Percentiles rank a stretch among this genome's conserved stretches.
These are phyloP conservation scores for Nematocida sp. DNA, from an alignment of 371 early-diverging fungal genomes.

Conservation along the genomic window DNA sequence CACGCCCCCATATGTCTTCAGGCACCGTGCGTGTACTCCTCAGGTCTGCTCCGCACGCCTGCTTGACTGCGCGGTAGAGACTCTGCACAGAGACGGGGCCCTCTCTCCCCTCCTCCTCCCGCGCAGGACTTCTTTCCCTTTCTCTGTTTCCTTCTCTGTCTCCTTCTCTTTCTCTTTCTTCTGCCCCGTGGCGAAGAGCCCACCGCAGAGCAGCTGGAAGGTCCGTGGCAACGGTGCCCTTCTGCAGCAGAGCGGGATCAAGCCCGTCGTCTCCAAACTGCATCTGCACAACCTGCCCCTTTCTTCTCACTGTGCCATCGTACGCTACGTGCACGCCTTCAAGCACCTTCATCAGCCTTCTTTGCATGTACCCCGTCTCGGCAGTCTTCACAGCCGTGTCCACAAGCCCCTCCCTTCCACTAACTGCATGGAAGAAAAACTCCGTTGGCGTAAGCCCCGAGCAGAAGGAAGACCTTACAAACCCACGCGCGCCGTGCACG, in stretches of 20 bases:
- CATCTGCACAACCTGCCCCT: conserved; percentile 41
- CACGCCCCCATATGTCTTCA: not conserved
- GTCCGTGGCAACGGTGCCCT: conserved; percentile 15
- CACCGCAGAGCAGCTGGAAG: conserved; percentile 35
- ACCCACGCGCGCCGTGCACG: conserved; percentile 70
- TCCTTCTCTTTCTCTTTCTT: not conserved
- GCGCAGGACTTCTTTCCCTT: not conserved
- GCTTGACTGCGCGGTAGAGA: not conserved
- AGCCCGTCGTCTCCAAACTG: conserved; percentile 47
- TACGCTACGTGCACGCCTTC: conserved; percentile 60
- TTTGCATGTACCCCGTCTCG: conserved; percentile 97
- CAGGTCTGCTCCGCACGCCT: not conserved
- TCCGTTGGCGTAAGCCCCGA: conserved; percentile 86
- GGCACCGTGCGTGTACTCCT: not conserved
- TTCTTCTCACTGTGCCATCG: conserved; percentile 61
- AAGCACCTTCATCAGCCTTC: conserved; percentile 83
- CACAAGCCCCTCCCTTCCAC: conserved; percentile 97
- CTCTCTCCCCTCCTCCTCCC: not conserved
- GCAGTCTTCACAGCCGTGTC: conserved; percentile 98
- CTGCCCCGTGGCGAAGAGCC: not conserved
- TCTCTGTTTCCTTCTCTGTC: no score
- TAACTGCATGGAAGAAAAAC: conserved; percentile 96
- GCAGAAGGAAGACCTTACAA: conserved; percentile 91
- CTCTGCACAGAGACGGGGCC: not conserved
- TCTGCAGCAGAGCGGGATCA: conserved; percentile 41